A percentile compares a stretch with the other conserved stretches of the same genome.
These are phyloP conservation scores for Williopsis jadinii DNA, from an alignment of 1,139 yeast genomes.

Conservation along the genomic window DNA sequence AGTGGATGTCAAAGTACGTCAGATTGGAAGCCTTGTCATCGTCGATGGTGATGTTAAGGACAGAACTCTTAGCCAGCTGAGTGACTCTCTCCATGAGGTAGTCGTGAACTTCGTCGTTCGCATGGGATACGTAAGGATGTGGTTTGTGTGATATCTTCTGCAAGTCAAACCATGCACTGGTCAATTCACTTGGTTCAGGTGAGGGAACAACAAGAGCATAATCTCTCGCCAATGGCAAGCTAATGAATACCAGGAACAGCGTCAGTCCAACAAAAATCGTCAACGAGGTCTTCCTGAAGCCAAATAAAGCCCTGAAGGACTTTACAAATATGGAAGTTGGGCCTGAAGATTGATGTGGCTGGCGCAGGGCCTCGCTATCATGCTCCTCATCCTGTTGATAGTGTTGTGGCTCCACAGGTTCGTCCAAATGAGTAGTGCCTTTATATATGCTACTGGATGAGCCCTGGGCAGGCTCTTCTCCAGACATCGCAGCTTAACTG, in stretches of 20 bases:
- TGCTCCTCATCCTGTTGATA: not conserved
- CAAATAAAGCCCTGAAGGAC: constrained; percentile 29
- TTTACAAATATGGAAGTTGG: constrained; percentile 10
- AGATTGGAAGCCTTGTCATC: constrained; percentile 45
- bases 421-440: not conserved
- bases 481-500: not conserved
- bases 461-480: not conserved
- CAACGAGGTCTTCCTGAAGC: constrained; percentile 55
- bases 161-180: constrained; percentile 59
- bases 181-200: constrained; percentile 32
- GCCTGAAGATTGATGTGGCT: constrained; percentile 5
- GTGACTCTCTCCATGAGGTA: constrained; percentile 45
- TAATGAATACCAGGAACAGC: constrained; percentile 29
- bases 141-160: constrained; percentile 57
- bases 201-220: constrained; percentile 37
- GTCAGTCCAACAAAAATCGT: constrained; percentile 43
- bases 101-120: constrained; percentile 70
- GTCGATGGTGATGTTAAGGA: constrained; percentile 28
- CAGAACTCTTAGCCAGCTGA: constrained; percentile 23
- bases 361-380: not conserved
- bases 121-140: constrained; percentile 75
- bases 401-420: not conserved
- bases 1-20: constrained; percentile 41
- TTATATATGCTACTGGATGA: constrained; percentile 1
- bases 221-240: constrained; percentile 27